Percentiles rank a stretch among this genome's conserved stretches.
phyloP scores from a whole-genome alignment of 2,329 filamentous ascomycete genomes.

The Huntiella savannae region DNA sequence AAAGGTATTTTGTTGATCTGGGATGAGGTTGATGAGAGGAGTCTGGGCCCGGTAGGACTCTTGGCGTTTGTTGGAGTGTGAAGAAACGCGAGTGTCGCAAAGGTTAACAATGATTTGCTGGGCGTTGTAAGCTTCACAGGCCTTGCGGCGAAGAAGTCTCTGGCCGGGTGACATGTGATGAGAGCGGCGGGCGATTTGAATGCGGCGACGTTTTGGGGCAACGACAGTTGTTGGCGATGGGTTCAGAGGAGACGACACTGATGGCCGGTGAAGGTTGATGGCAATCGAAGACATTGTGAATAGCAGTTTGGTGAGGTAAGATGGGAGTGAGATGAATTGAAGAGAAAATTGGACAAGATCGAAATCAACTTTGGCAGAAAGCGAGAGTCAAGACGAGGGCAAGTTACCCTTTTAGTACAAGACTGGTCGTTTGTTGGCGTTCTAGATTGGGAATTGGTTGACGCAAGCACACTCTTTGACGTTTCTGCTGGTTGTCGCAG shows the following conservation, averaged over 20 bases:
- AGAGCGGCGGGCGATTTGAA: slow-evolving; percentile 8
- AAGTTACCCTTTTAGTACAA: not conserved
- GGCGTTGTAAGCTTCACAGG: slow-evolving; percentile 10
- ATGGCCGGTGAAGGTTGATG: slow-evolving; percentile 8
- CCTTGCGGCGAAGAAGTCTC: slow-evolving; percentile 11
- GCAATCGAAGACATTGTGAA: slow-evolving; percentile 3
- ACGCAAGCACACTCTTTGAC: not conserved
- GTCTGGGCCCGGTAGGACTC: slow-evolving; percentile 1
- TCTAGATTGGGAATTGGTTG: not conserved
- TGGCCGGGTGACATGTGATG: slow-evolving; percentile 10
- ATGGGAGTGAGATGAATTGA: not conserved
- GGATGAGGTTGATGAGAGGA: slow-evolving; percentile 2
- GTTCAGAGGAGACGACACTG: slow-evolving; percentile 11
- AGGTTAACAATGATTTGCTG: slow-evolving; percentile 10
- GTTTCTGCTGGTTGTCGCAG: slow-evolving; percentile 1
- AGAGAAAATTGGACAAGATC: no score
- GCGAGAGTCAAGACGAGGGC: no score
- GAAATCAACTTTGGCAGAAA: no score
- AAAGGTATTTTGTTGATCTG: not conserved
- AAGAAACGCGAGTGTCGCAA: slow-evolving; percentile 4
- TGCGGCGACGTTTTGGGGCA: slow-evolving; percentile 7
- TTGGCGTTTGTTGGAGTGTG: not conserved
- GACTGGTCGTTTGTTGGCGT: not conserved
- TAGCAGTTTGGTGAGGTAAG: not conserved
- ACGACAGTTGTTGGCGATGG: slow-evolving; percentile 2